phyloP scores from a whole-genome alignment of 225 moss, liverwort and hornwort genomes.

The Ulota crispa region DNA sequence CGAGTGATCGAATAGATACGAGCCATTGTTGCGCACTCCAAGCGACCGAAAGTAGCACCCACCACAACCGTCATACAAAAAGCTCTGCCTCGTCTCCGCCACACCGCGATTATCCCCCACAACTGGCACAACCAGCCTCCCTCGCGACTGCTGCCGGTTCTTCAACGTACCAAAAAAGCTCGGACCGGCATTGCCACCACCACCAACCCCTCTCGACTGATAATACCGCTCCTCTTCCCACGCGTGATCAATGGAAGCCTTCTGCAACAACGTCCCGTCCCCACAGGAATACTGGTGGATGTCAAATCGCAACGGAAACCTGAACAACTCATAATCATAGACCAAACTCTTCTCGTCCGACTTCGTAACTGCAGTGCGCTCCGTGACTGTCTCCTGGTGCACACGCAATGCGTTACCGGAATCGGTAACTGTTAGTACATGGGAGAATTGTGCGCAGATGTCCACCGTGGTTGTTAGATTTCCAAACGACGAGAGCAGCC shows the following conservation, averaged over 20 bases:
- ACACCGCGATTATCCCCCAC: constrained; percentile 37
- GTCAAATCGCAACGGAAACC: constrained; percentile 50
- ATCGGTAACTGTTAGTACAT: constrained; percentile 27
- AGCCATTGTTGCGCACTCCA: constrained; percentile 41
- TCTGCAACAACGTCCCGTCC: constrained; percentile 15
- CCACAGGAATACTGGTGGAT: constrained; percentile 9
- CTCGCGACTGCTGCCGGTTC: constrained; percentile 55
- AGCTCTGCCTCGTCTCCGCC: constrained; percentile 48
- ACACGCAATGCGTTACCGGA: constrained; percentile 19
- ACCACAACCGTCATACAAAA: constrained; percentile 36
- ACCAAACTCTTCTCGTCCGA: constrained; percentile 35
- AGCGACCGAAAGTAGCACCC: constrained; percentile 68
- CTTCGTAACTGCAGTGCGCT: constrained; percentile 37
- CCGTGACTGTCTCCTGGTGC: constrained; percentile 39
- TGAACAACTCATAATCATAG: constrained; percentile 45
- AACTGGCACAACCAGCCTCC: constrained; percentile 36
- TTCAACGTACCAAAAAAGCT: constrained; percentile 55
- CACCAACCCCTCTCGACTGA: neutral
- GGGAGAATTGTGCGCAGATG: constrained; percentile 38
- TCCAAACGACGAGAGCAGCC: constrained; percentile 62
- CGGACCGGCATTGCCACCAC: neutral
- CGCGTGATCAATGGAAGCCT: constrained; percentile 43
- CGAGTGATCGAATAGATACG: constrained; percentile 48
- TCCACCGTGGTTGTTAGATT: constrained; percentile 53
- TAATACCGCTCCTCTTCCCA: constrained; percentile 53